These are phyloP conservation scores for Immersiella caudata DNA, from an alignment of 495 filamentous ascomycete species.

Conservation along the genomic window DNA sequence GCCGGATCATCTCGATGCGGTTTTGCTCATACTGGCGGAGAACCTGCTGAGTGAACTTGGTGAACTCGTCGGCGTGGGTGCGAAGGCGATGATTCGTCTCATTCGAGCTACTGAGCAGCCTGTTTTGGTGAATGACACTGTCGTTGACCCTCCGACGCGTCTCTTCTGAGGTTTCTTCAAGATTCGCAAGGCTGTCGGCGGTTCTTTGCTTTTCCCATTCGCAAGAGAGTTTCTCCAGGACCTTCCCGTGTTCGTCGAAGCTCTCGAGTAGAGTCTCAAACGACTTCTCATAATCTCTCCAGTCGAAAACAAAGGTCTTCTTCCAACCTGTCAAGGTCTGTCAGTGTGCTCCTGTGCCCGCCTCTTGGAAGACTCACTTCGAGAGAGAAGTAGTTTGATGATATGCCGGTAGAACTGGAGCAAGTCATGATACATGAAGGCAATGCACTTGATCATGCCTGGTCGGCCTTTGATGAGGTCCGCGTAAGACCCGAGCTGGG, in stretches of 20 bases:
- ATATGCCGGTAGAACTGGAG: conserved; percentile 46
- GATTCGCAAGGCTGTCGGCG: background rate
- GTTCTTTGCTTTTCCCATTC: conserved; percentile 21
- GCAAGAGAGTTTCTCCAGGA: conserved; percentile 40
- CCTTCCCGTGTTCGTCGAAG: conserved; percentile 40
- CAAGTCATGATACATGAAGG: conserved; percentile 49
- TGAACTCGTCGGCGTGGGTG: background rate
- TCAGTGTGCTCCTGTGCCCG: too few relatives aligned
- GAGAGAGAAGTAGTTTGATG: conserved; percentile 37
- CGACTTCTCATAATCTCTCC: conserved; percentile 43
- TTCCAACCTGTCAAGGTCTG: conserved; percentile 1
- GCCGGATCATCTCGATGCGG: conserved; percentile 9
- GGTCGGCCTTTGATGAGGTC: conserved; percentile 33
- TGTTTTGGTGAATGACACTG: background rate
- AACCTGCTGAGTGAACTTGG: conserved; percentile 3
- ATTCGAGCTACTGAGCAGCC: conserved; percentile 17
- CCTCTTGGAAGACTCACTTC: conserved; percentile 21
- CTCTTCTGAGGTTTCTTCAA: conserved; percentile 3
- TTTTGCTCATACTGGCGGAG: conserved; percentile 29
- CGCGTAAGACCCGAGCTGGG: conserved; percentile 40
- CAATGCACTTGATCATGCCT: conserved; percentile 36
- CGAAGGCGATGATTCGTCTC: conserved; percentile 16
- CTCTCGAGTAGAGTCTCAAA: conserved; percentile 41
- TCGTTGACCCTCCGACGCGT: conserved; percentile 15
- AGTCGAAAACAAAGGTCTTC: conserved; percentile 39